phyloP scores from a whole-genome alignment of 148 eudicot species.

The Silene latifolia region DNA sequence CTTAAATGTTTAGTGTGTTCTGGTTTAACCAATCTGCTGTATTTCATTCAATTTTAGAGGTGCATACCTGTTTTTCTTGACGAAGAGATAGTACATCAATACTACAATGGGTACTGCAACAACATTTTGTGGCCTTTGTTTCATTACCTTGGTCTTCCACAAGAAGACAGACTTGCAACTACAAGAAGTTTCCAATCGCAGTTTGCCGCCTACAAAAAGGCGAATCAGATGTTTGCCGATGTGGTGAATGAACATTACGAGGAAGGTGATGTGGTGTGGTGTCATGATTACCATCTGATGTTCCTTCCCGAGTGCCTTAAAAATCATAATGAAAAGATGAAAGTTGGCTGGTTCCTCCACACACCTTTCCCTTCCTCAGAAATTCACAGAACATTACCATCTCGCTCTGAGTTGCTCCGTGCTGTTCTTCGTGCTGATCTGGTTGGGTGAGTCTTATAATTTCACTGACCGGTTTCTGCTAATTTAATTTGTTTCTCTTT shows the following conservation, averaged over 20 bases:
- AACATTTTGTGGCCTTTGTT: constrained; percentile 92
- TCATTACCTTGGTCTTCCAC: constrained; percentile 92
- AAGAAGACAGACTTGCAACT: constrained; percentile 89
- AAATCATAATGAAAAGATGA: constrained; percentile 58
- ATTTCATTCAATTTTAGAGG: constrained; percentile 44
- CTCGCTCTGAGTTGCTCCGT: constrained; percentile 69
- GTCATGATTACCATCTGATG: constrained; percentile 96
- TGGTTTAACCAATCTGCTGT: background rate
- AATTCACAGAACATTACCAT: constrained; percentile 86
- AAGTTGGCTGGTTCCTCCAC: constrained; percentile 95
- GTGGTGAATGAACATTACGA: constrained; percentile 70
- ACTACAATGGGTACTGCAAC: constrained; percentile 93
- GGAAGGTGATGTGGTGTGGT: constrained; percentile 95
- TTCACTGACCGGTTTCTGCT: too few relatives aligned
- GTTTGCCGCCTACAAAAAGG: constrained; percentile 82
- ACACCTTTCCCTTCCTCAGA: constrained; percentile 97
- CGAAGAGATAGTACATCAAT: constrained; percentile 85
- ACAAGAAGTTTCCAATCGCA: constrained; percentile 92
- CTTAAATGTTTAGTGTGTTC: background rate
- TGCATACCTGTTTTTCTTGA: constrained; percentile 93
- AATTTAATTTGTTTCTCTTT: too few relatives aligned
- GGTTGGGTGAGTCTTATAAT: constrained; percentile 58
- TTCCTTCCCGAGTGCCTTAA: constrained; percentile 82
- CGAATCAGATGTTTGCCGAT: constrained; percentile 93
- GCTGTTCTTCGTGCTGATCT: constrained; percentile 87